A percentile compares a stretch with the other conserved stretches of the same genome.
Evolutionary conservation across 768 basidiomycete species (phyloP).

Genomic region (Amanita pseudoporphyria): DNA sequence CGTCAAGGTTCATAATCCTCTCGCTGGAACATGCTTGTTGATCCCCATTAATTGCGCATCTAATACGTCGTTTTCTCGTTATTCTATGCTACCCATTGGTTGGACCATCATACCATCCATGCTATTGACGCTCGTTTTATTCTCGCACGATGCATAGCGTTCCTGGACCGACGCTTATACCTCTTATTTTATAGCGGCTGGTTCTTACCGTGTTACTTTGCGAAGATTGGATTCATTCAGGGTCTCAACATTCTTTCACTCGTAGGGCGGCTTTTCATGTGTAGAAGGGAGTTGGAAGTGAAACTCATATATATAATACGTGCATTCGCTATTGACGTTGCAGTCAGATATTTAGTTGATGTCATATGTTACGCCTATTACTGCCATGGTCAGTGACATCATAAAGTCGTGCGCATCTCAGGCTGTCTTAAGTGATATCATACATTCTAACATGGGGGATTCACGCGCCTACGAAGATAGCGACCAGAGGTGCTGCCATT

Average conservation of each 20-base stretch:
- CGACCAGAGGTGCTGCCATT: constrained; percentile 33
- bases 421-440: constrained; percentile 14
- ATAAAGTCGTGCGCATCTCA: too few species aligned
- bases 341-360: neutral
- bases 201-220: neutral
- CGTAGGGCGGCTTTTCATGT: neutral
- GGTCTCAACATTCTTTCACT: neutral
- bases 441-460: constrained; percentile 44
- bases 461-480: constrained; percentile 35
- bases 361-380: neutral
- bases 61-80: neutral
- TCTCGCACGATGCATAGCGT: neutral
- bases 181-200: neutral
- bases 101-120: neutral
- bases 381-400: neutral
- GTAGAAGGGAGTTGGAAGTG: neutral
- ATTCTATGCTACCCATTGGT: constrained; percentile 1
- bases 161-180: neutral
- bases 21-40: neutral
- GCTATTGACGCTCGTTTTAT: constrained; percentile 1
- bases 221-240: constrained; percentile 3
- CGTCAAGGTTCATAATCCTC: constrained; percentile 29
- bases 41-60: neutral
- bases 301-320: neutral
- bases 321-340: too few species aligned